These are phyloP conservation scores for Dactylorhiza incarnata DNA, from an alignment of 106 monocot species.

Conservation along the genomic window DNA sequence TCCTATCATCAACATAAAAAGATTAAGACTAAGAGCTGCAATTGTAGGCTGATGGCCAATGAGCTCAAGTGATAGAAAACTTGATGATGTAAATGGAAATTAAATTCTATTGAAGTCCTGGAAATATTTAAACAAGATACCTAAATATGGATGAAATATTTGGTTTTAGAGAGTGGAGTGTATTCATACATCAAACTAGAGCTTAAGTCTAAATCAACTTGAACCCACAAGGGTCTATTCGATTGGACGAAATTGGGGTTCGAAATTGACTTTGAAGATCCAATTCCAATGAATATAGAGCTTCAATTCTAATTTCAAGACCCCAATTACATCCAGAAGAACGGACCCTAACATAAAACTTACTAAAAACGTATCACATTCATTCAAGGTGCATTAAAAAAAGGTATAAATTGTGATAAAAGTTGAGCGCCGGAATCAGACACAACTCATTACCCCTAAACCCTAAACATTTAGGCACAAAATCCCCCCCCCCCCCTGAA, in stretches of 20 bases:
- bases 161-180: background rate
- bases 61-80: no score
- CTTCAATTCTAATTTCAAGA: no score
- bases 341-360: background rate
- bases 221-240: background rate
- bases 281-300: no score
- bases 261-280: no score
- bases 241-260: no score
- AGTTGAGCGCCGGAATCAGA: background rate
- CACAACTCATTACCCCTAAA: background rate
- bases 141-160: background rate
- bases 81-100: no score
- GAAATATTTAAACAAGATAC: background rate
- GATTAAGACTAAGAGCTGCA: background rate
- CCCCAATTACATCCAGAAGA: background rate
- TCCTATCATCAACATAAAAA: background rate
- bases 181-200: background rate
- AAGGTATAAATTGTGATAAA: background rate
- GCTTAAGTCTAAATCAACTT: background rate
- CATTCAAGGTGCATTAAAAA: background rate
- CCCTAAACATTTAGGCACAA: no score
- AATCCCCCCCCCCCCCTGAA: no score
- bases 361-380: background rate
- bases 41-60: no score
- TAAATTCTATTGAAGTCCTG: background rate